Evolutionary conservation across 805 yeast species (phyloP), one percentile per base, ranked within the genome.

Genomic region (Yarrowia alimentaria): DNA sequence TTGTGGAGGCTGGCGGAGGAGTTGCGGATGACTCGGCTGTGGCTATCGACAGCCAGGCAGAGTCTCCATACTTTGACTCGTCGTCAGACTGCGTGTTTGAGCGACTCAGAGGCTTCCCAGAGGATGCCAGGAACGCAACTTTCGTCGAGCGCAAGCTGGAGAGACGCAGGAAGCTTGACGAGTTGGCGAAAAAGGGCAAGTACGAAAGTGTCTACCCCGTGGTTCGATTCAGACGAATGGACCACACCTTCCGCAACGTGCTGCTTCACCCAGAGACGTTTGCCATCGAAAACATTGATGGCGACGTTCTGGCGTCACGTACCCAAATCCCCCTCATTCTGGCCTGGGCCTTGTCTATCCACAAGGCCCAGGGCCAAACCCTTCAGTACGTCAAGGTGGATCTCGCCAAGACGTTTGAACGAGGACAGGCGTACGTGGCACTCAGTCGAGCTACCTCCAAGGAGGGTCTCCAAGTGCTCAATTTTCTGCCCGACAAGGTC

Each of bases 331-430:
- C 99, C 0, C 68, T 93, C 49, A 81, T 91, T 59, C 69, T 90
- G n/a, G 95, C 99, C 0, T 93, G 98, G 97, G 89, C 99, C 0
- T 67, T 93, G 34, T 89, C 97, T 0, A 90, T 93, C 35, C 99
- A 93, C 64, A 91, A 93, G 68, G 81, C 97, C 0, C 99, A 91
- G 64, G 99, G 99, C 1, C 90, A 91, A 66, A 85, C 98, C 0
- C 66, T 89, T 34, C 80, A 83, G 4, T 73, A 77, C 51, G 89
- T 86, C 4, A 76, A 76, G 55, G 95, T 91, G 5, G 95, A 93
- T 63, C 72, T 91, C 55, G 71, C 75, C 28, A 73, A 74, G 52
- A 80, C 85, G 1, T 91, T 91, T 66, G 98, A 90, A 62, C 81
- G 79, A 49, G 99, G 99, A 0, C 99, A 93, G 64, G 94, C 95